Evolutionary conservation across 768 basidiomycete genomes (phyloP), one percentile per base, ranked within the genome.

Genomic region (Macrolepiota fuliginosa): DNA sequence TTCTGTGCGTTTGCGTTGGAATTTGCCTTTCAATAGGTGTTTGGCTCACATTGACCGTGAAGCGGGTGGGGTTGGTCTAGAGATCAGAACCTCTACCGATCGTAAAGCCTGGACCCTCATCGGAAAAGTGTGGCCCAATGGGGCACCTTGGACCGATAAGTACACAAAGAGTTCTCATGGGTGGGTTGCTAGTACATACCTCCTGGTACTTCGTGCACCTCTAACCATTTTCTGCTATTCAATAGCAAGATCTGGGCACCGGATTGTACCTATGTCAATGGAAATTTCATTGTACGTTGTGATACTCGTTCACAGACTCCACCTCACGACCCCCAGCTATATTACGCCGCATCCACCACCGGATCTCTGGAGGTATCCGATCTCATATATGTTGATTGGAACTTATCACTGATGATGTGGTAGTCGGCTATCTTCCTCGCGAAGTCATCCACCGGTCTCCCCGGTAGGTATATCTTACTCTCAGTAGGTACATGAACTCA

Each of bases 341-440:
- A 83, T 70, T 85, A 84, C 65, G 69, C 83, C 1, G 83, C 83
- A 0, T 83, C 83, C 1, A 79, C 75, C 52, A 83, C 83, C 65
- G 83, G 83, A 17, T 82, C 80, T 0, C 79, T 80, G 66, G 80
- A 80, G 7, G 79, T 78, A 65, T 35, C 12, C 15, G 64, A 25
- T 17, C 15, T 5, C 29, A 45, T 46, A 47, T 46, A n/a, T 35
- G 39, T 52, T 13, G 24, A 25, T 45, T 45, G 2, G 22, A 17
- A 3, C 4, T 24, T 17, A 12, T 58, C 36, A 29, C 10, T 37
- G 10, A 51, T 4, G 13, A 49, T 37, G 36, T 37, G 7, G 55
- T 54, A 83, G 77, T 81, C 78, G 13, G 84, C 78, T 2, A 82
- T 86, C 24, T 85, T 84, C 70, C 74, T 83, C 2, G 83, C 83